Base-by-base conservation (phyloP, 2,329 filamentous ascomycete species). In the Arthrobotrys pseudoclavata region DNA sequence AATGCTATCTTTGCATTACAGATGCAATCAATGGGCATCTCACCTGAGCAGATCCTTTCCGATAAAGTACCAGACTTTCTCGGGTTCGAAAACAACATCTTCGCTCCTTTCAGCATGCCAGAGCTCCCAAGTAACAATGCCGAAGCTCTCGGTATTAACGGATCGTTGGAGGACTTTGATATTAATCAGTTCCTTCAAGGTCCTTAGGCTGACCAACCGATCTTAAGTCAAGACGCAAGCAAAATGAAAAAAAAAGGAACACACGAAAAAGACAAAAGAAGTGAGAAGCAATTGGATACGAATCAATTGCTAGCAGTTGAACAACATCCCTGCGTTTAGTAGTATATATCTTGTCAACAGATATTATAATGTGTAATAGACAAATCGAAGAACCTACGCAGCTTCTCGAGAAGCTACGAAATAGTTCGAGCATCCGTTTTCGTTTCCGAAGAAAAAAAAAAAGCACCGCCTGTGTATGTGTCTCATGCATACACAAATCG, bases 111-210 rank as follows among this genome's bases (percentile, higher is more conserved):
- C 42, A 57, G 64, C 12, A 13, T 69, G 10, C 52, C 40, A 34
- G 40, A 47, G 24, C 52, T 61, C 31, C 50, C 52, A 22, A 29
- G 34, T 76, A 70, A 67, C 66, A 61, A 45, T 29, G 37, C 70
- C 63, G 72, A 70, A 10, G 40, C 52, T 42, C 24, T 53, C 15
- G 60, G 42, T 57, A 31, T 50, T 45, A 52, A 31, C 18, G 48
- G 48, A 48, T 64, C 48, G 13, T 61, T 76, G 47, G 67, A 77
- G 45, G 52, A 26, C 20, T 42, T 63, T 64, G 74, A 77, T 34
- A 60, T 71, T 24, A 47, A 68, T 20, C 67, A 77, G 29, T 77
- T 77, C 37, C 74, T 77, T 67, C 57, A 76, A 22, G 53, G 40
- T 26, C 37, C 37, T 40, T 40, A 13, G 29, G 66, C 37, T 76